Base-by-base conservation (phyloP, 805 yeast species). In the Teunomyces panamensis region DNA sequence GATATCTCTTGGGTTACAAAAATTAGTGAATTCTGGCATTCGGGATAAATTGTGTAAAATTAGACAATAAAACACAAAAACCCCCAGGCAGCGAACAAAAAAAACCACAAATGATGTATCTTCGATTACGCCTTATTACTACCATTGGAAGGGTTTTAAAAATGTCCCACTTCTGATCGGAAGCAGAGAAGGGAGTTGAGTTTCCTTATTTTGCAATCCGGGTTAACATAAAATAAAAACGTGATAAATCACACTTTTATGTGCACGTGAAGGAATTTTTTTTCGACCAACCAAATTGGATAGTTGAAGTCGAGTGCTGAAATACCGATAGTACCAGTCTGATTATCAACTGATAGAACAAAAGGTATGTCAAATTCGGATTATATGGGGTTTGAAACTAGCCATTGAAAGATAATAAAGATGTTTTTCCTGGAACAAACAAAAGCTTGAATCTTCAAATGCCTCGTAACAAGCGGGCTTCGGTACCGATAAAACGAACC, bases 211-310 rank as follows among this genome's bases (percentile, higher is more conserved):
- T 20, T 20, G 24, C 24, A 20, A 20, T 20, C 24, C 6, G 6
- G 24, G 24, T 5, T 20, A 20, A 20, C 24, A 20, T 20, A 20
- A 20, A 17, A 20, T 20, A 20, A 20, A 20, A 20, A 20, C 24
- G 24, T 20, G 24, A 20, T 30, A 9, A 10, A 16, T 17, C 41
- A 37, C 30, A 29, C 26, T 28, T 7, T 5, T 2, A n/a, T 6
- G 3, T 4, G n/a, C 41, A 37, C 41, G 41, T 37, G 27, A 11
- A 32, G 30, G 10, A 37, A 17, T 11, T 24, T 37, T 37, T 37
- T 37, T 37, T 37, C 41, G 41, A 37, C 41, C 41, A 37, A 37
- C 41, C 41, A 37, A 37, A 37, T 20, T 37, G 27, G 41, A 37
- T 35, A 35, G 39, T 24, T 37, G 13, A 37, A 28, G 24, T 37